phyloP scores from a whole-genome alignment of 2,329 filamentous ascomycete genomes.

The Alternaria conjuncta region DNA sequence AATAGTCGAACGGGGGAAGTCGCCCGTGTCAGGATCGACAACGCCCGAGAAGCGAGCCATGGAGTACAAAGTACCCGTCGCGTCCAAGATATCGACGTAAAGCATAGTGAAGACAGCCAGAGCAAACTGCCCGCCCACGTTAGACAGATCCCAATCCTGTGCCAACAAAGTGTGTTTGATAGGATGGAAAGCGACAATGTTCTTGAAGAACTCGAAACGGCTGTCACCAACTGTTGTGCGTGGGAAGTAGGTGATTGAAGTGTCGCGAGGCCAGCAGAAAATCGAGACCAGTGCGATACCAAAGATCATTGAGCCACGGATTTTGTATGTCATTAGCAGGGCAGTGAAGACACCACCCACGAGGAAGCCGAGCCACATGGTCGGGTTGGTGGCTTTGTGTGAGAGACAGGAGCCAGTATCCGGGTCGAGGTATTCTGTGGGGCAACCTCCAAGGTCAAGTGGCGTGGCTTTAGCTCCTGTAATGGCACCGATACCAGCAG shows the following conservation, averaged over 20 bases:
- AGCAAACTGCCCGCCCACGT: conserved; percentile 76
- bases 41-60: conserved; percentile 86
- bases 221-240: conserved; percentile 71
- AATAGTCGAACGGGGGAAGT: conserved; percentile 85
- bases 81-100: conserved; percentile 86
- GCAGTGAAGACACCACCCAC: conserved; percentile 81
- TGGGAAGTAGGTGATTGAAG: conserved; percentile 80
- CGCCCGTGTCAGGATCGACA: conserved; percentile 80
- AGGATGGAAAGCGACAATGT: conserved; percentile 81
- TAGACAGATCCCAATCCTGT: conserved; percentile 74
- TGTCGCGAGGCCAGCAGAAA: conserved; percentile 84
- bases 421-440: conserved; percentile 54
- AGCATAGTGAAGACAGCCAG: conserved; percentile 87
- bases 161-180: conserved; percentile 73
- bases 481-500: conserved; percentile 79
- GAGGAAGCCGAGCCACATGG: conserved; percentile 89
- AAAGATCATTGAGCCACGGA: conserved; percentile 84
- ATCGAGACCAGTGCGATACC: conserved; percentile 85
- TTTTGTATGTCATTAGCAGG: conserved; percentile 80
- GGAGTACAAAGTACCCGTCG: conserved; percentile 82
- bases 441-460: conserved; percentile 77
- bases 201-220: conserved; percentile 84
- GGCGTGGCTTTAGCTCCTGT: conserved; percentile 72
- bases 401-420: conserved; percentile 63
- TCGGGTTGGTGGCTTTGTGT: conserved; percentile 79